Percentiles rank a stretch among this genome's conserved stretches.
Evolutionary conservation across 441 rosid genomes (phyloP).

Genomic region (Euphorbia celastroides): DNA sequence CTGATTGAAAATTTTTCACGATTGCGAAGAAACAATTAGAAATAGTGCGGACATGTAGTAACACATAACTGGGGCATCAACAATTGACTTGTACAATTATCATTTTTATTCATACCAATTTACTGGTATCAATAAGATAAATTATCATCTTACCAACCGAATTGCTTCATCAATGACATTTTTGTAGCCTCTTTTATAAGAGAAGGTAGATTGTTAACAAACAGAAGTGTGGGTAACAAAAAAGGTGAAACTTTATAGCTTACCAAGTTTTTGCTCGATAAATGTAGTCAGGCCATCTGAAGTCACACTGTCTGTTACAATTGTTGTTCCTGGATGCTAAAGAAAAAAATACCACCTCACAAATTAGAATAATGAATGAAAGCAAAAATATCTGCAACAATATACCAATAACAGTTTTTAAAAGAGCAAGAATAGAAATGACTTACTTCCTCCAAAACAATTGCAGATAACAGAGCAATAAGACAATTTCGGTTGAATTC

Average conservation of each 20-base stretch:
- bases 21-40: neutral
- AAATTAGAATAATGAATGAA: neutral
- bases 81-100: neutral
- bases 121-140: neutral
- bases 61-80: neutral
- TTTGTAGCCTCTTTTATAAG: constrained; percentile 79
- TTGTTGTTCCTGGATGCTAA: constrained; percentile 91
- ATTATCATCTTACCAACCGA: constrained; percentile 58
- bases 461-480: constrained; percentile 88
- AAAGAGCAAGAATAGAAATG: constrained; percentile 13
- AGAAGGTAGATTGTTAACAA: constrained; percentile 17
- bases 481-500: constrained; percentile 92
- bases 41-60: no score
- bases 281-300: constrained; percentile 86
- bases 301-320: constrained; percentile 97
- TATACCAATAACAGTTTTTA: constrained; percentile 4
- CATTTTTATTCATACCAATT: neutral
- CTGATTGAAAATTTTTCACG: neutral
- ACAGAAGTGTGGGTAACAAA: constrained; percentile 14
- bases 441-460: constrained; percentile 92
- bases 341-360: constrained; percentile 11
- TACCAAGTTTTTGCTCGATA: constrained; percentile 90
- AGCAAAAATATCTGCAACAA: neutral
- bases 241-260: constrained; percentile 6
- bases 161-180: constrained; percentile 97